These are phyloP conservation scores for Galerina sulciceps DNA, from an alignment of 768 basidiomycete genomes.

Conservation along the genomic window DNA sequence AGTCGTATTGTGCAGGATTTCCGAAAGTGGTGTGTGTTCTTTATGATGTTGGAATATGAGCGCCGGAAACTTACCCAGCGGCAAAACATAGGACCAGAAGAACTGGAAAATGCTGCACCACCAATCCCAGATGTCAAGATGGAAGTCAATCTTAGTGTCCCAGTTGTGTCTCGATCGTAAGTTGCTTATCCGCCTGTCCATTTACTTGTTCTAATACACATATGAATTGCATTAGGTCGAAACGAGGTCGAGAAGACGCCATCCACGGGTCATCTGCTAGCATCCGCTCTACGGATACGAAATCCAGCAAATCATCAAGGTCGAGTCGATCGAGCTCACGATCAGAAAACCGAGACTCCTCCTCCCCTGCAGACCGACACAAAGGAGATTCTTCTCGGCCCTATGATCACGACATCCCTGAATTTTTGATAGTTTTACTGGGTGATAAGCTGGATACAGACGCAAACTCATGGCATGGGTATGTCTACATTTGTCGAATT, in stretches of 20 bases:
- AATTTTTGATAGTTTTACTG: constrained; percentile 43
- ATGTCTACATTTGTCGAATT: constrained; percentile 13
- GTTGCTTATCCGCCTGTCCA: neutral
- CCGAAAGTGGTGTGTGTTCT: constrained; percentile 22
- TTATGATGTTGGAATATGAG: neutral
- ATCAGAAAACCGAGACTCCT: constrained; percentile 14
- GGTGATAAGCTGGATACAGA: constrained; percentile 38
- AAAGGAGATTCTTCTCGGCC: neutral
- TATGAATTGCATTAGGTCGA: neutral
- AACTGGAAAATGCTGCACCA: neutral
- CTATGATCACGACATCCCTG: constrained; percentile 17
- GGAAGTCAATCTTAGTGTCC: constrained; percentile 7
- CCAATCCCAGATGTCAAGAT: neutral
- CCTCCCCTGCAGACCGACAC: no score
- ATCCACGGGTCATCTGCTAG: constrained; percentile 29
- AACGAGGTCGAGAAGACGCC: constrained; percentile 14
- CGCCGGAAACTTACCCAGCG: neutral
- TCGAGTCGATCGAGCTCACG: constrained; percentile 30
- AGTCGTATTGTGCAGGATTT: constrained; percentile 20
- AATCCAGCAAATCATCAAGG: constrained; percentile 31
- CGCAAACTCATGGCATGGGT: constrained; percentile 48
- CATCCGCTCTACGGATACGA: constrained; percentile 28
- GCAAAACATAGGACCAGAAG: constrained; percentile 1
- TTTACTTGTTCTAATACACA: neutral
- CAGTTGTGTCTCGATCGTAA: constrained; percentile 12